These are phyloP conservation scores for Phalaenopsis aphrodite DNA, from an alignment of 106 monocot species.

Conservation along the genomic window DNA sequence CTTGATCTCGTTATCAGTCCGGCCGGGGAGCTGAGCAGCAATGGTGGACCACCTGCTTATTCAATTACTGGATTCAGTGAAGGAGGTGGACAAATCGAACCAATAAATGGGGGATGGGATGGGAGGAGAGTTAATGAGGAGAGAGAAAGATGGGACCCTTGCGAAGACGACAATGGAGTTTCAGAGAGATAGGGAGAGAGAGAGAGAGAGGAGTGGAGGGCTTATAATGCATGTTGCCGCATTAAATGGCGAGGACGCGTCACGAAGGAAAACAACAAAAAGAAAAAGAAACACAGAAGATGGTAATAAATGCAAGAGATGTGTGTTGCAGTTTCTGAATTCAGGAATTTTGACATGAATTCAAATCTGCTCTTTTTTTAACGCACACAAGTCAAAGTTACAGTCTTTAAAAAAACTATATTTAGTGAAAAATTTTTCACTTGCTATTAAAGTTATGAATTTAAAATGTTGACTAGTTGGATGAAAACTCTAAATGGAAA, in stretches of 20 bases:
- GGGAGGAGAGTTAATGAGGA: not conserved
- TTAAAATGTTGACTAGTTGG: too few relatives aligned
- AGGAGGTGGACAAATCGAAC: not conserved
- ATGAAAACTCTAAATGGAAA: too few relatives aligned
- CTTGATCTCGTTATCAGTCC: slow-evolving; percentile 83
- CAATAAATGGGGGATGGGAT: not conserved
- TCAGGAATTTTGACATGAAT: not conserved
- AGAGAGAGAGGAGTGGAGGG: not conserved
- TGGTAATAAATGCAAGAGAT: not conserved
- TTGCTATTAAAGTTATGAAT: too few relatives aligned
- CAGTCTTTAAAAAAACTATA: too few relatives aligned
- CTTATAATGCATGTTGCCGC: not conserved
- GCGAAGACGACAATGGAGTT: not conserved
- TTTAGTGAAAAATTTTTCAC: too few relatives aligned
- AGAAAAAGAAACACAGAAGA: not conserved
- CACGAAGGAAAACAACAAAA: not conserved
- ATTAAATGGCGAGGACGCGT: not conserved
- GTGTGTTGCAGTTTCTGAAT: not conserved
- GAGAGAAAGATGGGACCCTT: not conserved
- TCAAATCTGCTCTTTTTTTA: too few relatives aligned
- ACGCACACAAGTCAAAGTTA: too few relatives aligned
- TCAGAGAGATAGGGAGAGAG: too few relatives aligned
- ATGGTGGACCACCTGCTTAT: slow-evolving; percentile 65
- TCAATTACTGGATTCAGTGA: too few relatives aligned
- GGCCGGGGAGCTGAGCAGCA: slow-evolving; percentile 61